Evolutionary conservation across 2,329 filamentous ascomycete species (phyloP).

Genomic region (Trichophaea hybrida): DNA sequence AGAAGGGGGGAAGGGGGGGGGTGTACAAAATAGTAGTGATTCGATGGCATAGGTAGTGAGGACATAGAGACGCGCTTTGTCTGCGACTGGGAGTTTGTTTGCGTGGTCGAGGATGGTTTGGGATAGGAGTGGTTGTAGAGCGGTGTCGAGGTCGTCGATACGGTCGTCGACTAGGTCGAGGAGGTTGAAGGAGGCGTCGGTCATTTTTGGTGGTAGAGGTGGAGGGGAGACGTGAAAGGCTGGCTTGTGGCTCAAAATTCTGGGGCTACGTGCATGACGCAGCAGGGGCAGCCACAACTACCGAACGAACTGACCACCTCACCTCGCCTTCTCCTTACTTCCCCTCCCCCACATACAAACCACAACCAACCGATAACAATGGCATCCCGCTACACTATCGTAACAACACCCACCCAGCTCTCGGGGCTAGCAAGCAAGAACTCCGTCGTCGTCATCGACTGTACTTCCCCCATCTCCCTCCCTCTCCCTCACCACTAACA

Average conservation of each 20-base stretch:
- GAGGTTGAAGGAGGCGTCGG: constrained; percentile 42
- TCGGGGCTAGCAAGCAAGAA: constrained; percentile 53
- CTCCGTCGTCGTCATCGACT: constrained; percentile 73
- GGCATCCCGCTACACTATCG: neutral
- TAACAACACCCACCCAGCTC: constrained; percentile 42
- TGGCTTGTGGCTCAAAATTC: neutral
- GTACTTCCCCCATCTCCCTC: constrained; percentile 42
- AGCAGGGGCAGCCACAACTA: neutral
- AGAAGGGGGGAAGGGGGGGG: constrained; percentile 26
- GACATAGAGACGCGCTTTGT: constrained; percentile 90
- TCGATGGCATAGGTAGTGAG: constrained; percentile 78
- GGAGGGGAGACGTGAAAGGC: neutral
- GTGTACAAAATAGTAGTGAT: constrained; percentile 69
- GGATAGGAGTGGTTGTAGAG: constrained; percentile 57
- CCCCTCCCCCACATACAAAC: neutral
- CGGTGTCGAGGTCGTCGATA: constrained; percentile 63
- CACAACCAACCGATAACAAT: neutral
- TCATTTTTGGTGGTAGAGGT: neutral
- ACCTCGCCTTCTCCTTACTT: neutral
- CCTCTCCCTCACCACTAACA: constrained; percentile 9
- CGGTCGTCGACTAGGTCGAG: constrained; percentile 62
- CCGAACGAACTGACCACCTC: neutral
- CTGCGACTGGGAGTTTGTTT: constrained; percentile 72
- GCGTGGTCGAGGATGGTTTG: constrained; percentile 51
- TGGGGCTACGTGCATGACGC: neutral